A percentile compares a stretch with the other conserved stretches of the same genome.
phyloP scores from a whole-genome alignment of 2,329 filamentous ascomycete genomes.

The Neocatenulostroma microsporum region DNA sequence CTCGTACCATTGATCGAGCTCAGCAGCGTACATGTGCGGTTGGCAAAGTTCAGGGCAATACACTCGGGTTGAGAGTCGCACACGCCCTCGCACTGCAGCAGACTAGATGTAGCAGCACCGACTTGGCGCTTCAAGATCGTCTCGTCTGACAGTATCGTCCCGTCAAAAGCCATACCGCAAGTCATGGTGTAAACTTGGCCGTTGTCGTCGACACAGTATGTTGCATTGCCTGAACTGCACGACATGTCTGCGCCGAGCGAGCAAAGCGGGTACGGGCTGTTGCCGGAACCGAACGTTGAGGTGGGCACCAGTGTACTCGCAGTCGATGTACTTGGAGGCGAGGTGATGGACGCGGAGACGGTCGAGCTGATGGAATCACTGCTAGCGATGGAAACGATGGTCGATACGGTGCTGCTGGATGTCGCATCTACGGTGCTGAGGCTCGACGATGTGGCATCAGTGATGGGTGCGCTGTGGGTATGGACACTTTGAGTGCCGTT shows the following conservation, averaged over 20 bases:
- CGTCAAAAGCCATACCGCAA: conserved; percentile 5
- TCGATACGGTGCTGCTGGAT: no score
- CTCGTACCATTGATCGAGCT: conserved; percentile 3
- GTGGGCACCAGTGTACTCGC: neutral
- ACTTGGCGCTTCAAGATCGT: neutral
- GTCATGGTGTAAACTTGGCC: conserved; percentile 4
- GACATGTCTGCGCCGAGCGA: neutral
- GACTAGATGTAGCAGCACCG: neutral
- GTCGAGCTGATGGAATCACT: no score
- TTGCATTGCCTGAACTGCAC: conserved; percentile 1
- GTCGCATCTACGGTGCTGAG: no score
- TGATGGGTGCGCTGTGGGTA: no score
- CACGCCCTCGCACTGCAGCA: conserved; percentile 3
- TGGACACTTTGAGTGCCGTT: no score
- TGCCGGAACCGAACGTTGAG: neutral
- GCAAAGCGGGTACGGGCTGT: conserved; percentile 3
- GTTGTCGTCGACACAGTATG: conserved; percentile 1
- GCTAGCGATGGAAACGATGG: no score
- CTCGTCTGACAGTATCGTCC: neutral
- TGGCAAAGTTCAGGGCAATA: conserved; percentile 6
- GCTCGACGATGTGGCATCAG: no score
- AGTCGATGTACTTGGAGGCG: no score
- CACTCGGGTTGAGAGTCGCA: conserved; percentile 6
- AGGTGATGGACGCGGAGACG: no score
- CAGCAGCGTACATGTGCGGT: neutral